Evolutionary conservation across 495 filamentous ascomycete species (phyloP), one percentile per base, ranked within the genome.

Genomic region (Tuber aestivum): DNA sequence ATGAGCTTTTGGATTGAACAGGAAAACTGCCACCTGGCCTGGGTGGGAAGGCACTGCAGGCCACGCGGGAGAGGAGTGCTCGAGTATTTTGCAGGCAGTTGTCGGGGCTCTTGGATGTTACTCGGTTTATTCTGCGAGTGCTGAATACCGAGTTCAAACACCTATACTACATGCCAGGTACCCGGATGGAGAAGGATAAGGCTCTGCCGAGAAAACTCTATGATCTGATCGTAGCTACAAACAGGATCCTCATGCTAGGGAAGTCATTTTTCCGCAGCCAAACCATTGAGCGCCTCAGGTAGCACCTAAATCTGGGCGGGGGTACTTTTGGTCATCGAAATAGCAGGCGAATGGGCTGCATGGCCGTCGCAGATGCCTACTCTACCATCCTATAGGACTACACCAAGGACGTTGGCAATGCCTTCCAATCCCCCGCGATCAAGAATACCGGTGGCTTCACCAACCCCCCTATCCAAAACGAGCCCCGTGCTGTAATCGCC

Each of bases 311-410:
- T 41, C 92, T 91, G 14, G 87, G 92, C 44, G 95, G 95, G 16
- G 95, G 95, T 70, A 88, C 97, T 16, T 16, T 89, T 97, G 72
- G 83, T 97, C 40, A 95, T 45, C 18, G 97, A 83, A 99, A 97
- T 84, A 95, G 94, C 3, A 88, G 94, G 32, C 93, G 94, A 50
- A 89, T 91, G 38, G 95, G 95, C 0, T 99, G 98, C 77, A 95
- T 97, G 83, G 20, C 93, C 2, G 90, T 98, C 71, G 94, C 94
- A 37, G 89, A 91, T 50, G 42, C 94, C 10, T 90, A 95, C 40
- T 85, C 92, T 69, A 88, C 92, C 77, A 85, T 99, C 6, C 88
- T 97, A 0, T 45, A 45, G 16, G 42, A 45, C 42, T 45, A 45
- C 42, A 45, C 20, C 18, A 45, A 45, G 42, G 42, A 88, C 56